Percentiles rank a stretch among this genome's conserved stretches.
Evolutionary conservation across 1,284 basidiomycete genomes (phyloP).

Genomic region (Ceratobasidium sp.): DNA sequence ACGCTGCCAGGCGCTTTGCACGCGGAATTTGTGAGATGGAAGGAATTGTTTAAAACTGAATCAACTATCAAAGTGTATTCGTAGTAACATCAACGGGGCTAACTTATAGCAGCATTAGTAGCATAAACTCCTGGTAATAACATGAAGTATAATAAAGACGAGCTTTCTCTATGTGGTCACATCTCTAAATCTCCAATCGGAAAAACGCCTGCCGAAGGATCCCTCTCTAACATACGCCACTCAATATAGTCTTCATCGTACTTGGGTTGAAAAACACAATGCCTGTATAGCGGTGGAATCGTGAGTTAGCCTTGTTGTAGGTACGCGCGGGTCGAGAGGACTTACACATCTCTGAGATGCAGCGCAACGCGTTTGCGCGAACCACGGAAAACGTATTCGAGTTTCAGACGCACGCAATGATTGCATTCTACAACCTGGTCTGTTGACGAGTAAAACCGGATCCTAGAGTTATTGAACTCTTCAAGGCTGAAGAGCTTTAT

Average conservation of each 20-base stretch:
- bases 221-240: conserved; percentile 23
- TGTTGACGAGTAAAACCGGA: background rate
- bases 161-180: conserved; percentile 7
- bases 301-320: background rate
- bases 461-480: conserved; percentile 20
- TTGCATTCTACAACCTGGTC: conserved; percentile 23
- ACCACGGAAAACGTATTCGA: conserved; percentile 10
- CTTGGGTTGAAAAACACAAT: conserved; percentile 22
- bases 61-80: conserved; percentile 19
- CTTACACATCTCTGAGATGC: conserved; percentile 36
- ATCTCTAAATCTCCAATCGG: conserved; percentile 28
- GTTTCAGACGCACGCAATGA: conserved; percentile 15
- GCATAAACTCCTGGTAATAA: conserved; percentile 2
- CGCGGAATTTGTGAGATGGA: background rate
- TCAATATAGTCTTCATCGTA: conserved; percentile 28
- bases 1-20: background rate
- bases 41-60: background rate
- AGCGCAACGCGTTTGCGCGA: conserved; percentile 23
- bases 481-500: conserved; percentile 17
- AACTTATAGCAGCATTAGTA: conserved; percentile 11
- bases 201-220: conserved; percentile 18
- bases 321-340: background rate
- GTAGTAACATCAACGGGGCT: background rate
- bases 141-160: background rate
- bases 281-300: conserved; percentile 18